A percentile compares a stretch with the other conserved stretches of the same genome.
Evolutionary conservation across 2,329 filamentous ascomycete species (phyloP).

Genomic region (Cladosporium austrohemisphaericum): DNA sequence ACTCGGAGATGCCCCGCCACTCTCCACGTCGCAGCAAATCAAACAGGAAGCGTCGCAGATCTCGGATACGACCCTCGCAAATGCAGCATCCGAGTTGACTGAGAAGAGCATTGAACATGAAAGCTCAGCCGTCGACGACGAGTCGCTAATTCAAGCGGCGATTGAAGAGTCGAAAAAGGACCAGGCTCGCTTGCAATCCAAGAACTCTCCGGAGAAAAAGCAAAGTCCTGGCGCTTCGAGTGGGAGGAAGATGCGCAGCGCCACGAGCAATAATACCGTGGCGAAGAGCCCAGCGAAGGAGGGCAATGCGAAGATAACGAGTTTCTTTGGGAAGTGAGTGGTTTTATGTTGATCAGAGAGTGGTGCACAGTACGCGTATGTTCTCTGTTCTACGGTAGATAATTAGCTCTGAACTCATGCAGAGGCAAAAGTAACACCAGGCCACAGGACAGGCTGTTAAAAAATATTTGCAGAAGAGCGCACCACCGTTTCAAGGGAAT

Average conservation of each 20-base stretch:
- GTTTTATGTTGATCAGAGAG: background rate
- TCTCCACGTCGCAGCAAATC: constrained; percentile 1
- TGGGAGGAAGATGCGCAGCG: constrained; percentile 50
- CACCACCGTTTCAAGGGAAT: no score
- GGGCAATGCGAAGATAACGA: constrained; percentile 56
- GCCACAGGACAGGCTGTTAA: no score
- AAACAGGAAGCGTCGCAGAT: constrained; percentile 4
- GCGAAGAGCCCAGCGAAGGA: constrained; percentile 46
- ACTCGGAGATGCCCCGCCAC: background rate
- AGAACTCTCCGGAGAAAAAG: constrained; percentile 18
- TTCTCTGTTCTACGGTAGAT: background rate
- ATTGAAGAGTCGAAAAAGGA: constrained; percentile 21
- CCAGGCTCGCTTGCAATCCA: constrained; percentile 25
- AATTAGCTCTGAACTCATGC: background rate
- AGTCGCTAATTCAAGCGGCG: constrained; percentile 21
- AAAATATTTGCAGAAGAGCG: no score
- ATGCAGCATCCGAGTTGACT: constrained; percentile 1
- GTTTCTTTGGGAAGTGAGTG: constrained; percentile 51
- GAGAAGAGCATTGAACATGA: constrained; percentile 49
- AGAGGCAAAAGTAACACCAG: no score
- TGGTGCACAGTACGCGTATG: background rate
- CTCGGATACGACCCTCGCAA: background rate
- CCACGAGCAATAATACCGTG: constrained; percentile 53
- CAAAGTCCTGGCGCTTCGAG: constrained; percentile 4
- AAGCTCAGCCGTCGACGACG: constrained; percentile 36